Base-by-base conservation (phyloP, 164 flowering plant species). In the Piper longum region DNA sequence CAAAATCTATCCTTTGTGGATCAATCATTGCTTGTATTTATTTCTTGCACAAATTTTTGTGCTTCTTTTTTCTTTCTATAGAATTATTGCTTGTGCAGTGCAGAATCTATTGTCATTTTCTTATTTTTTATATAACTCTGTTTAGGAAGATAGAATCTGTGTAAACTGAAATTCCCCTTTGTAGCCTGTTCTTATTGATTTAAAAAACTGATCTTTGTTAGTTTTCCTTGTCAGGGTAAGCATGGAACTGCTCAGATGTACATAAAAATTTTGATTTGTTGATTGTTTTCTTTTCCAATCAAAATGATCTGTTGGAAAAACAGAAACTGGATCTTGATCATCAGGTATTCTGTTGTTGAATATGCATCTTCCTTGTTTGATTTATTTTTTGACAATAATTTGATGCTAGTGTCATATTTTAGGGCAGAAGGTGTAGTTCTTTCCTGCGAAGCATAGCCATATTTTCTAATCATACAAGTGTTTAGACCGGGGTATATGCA, bases 401-500 rank as follows among this genome's bases (percentile, higher is more conserved):
- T 18, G 59, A 67, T 65, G 70, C 54, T 55, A 60, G 19, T 67
- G 54, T 44, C 55, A 39, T 67, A 62, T 58, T 52, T 41, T 41
- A 36, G 19, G 55, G 48, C 41, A 57, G 18, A 41, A 9, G 36
- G 60, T 26, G 54, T 42, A 60, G 70, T 64, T 26, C 17, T 63
- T 63, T 39, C 14, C 16, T 45, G 51, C 62, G 43, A 51, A 4
- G 12, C 44, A 3, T n/a, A 36, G 39, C 41, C 41, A 5, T 18
- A 17, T 57, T 57, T 52, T 66, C 14, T 19, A 11, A 26, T 43
- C 43, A 51, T 55, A 17, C 39, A n/a, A 42, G 51, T 66, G 18
- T 26, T 18, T 16, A 65, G 56, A 13, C 68, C 68, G 70, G 71
- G 72, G 68, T 69, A 62, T 54, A 56, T 57, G 66, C 70, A 70